Conservation (phyloP, 495 filamentous ascomycete genomes). For the Lepraria neglecta region DNA sequence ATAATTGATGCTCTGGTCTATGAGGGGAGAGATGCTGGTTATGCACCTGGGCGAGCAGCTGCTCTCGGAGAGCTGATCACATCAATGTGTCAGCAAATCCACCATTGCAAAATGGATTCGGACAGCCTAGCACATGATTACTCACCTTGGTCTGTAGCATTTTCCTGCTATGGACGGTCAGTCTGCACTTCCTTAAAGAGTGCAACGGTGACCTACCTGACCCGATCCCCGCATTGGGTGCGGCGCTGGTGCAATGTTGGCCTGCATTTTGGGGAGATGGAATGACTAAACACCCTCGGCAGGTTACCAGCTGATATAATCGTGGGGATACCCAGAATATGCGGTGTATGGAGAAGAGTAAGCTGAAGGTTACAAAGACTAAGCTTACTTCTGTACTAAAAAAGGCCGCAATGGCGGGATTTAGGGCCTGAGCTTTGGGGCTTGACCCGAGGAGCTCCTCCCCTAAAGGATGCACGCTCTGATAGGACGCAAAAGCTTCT, state of each 20-base stretch:
- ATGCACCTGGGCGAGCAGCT: conserved; percentile 43
- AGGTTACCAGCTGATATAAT: conserved; percentile 1
- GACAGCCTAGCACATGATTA: conserved; percentile 20
- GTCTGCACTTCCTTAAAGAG: conserved; percentile 10
- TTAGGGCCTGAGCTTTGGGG: not conserved
- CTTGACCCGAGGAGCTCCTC: not conserved
- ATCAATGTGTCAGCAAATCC: conserved; percentile 26
- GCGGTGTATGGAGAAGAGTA: not conserved
- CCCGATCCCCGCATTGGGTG: conserved; percentile 52
- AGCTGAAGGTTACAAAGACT: conserved; percentile 1
- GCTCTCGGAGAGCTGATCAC: conserved; percentile 48
- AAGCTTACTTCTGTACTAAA: not conserved
- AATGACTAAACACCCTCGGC: conserved; percentile 11
- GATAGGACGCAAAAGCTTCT: not conserved
- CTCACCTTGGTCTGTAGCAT: conserved; percentile 47
- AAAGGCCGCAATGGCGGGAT: not conserved
- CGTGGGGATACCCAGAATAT: not conserved
- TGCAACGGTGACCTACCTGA: conserved; percentile 46
- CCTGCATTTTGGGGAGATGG: conserved; percentile 39
- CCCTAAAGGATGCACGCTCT: not conserved
- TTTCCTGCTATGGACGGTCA: conserved; percentile 36
- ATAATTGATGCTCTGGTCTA: conserved; percentile 37
- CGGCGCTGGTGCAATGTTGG: conserved; percentile 51
- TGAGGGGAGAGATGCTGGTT: conserved; percentile 38
- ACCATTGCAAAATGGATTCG: not conserved